phyloP scores from a whole-genome alignment of 371 early-diverging fungal species.

The Coemansia sp. region DNA sequence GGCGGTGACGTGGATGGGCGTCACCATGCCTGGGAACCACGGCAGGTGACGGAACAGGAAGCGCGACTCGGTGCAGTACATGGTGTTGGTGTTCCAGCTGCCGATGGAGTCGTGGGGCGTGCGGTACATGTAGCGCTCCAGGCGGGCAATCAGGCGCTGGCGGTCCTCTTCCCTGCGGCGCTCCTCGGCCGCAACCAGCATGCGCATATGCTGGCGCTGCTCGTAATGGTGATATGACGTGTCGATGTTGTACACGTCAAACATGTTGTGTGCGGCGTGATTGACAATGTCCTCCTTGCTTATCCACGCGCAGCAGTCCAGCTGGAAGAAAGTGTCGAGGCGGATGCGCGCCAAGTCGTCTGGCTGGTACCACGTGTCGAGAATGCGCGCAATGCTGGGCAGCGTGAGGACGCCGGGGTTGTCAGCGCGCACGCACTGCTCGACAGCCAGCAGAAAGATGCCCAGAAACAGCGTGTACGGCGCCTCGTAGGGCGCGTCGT shows the following conservation, averaged over 20 bases:
- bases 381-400: slow-evolving; percentile 11
- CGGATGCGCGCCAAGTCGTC: slow-evolving; percentile 15
- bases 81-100: slow-evolving; percentile 26
- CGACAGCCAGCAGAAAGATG: slow-evolving; percentile 24
- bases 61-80: slow-evolving; percentile 25
- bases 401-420: background rate
- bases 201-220: slow-evolving; percentile 20
- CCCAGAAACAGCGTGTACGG: slow-evolving; percentile 38
- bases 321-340: slow-evolving; percentile 11
- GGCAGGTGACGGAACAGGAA: slow-evolving; percentile 37
- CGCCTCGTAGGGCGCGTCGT: slow-evolving; percentile 30
- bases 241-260: slow-evolving; percentile 13
- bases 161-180: background rate
- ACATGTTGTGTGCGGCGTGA: slow-evolving; percentile 21
- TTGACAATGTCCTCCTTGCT: slow-evolving; percentile 1
- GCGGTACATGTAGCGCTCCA: slow-evolving; percentile 28
- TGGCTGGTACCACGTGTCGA: slow-evolving; percentile 19
- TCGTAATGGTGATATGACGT: slow-evolving; percentile 11
- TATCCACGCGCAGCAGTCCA: slow-evolving; percentile 21
- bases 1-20: slow-evolving; percentile 23
- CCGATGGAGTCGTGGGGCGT: slow-evolving; percentile 32
- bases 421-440: background rate
- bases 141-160: slow-evolving; percentile 6
- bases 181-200: slow-evolving; percentile 12
- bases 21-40: slow-evolving; percentile 25